phyloP scores from a whole-genome alignment of 352 stramenopile species.

The Thalassiosira hispida region DNA sequence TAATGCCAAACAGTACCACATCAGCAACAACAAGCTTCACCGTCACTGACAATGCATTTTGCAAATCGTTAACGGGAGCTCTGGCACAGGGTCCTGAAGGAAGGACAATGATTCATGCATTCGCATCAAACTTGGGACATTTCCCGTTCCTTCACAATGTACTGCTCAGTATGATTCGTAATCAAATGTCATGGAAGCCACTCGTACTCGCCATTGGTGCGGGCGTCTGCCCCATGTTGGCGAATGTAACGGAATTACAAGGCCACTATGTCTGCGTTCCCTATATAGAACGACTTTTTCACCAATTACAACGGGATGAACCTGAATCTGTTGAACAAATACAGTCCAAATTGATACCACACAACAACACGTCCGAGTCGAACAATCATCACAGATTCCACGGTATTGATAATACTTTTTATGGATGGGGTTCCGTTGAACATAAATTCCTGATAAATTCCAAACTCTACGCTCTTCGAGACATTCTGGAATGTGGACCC shows the following conservation, averaged over 20 bases:
- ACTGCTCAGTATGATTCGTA: slow-evolving; percentile 1
- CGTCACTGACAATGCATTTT: slow-evolving; percentile 2
- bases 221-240: slow-evolving; percentile 21
- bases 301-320: slow-evolving; percentile 18
- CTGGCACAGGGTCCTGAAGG: not conserved
- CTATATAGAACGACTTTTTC: slow-evolving; percentile 11
- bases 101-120: slow-evolving; percentile 15
- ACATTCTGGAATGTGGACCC: slow-evolving; percentile 3
- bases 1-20: not conserved
- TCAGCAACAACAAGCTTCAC: not conserved
- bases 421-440: slow-evolving; percentile 12
- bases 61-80: not conserved
- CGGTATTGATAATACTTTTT: slow-evolving; percentile 8
- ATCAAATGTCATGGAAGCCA: slow-evolving; percentile 1
- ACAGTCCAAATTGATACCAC: not conserved
- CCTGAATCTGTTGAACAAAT: slow-evolving; percentile 24
- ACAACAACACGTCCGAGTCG: not conserved
- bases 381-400: not conserved
- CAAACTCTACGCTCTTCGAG: slow-evolving; percentile 23
- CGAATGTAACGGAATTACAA: not conserved
- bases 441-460: slow-evolving; percentile 27
- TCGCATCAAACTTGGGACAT: slow-evolving; percentile 9
- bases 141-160: slow-evolving; percentile 17
- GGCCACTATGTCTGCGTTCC: slow-evolving; percentile 1
- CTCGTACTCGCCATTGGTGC: slow-evolving; percentile 13